Conservation (phyloP, 2,329 filamentous ascomycete species). For the Colletotrichum graminicola region DNA sequence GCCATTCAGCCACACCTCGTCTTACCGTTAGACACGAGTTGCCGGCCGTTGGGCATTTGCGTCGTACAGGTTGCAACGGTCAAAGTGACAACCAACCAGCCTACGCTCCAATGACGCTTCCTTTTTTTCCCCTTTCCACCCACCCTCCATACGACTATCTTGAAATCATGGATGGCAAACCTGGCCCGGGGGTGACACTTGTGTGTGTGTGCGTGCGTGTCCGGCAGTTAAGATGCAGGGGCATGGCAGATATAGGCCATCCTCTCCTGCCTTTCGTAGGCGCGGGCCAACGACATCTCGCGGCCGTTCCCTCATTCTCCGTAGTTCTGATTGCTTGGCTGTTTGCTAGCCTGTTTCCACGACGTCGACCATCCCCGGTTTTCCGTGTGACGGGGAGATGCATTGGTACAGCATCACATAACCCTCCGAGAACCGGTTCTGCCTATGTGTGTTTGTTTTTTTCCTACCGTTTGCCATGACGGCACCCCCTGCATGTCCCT, state of each 20-base stretch:
- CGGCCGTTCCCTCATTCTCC: background rate
- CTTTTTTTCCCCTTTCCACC: background rate
- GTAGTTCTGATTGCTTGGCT: background rate
- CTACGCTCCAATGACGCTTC: constrained; percentile 27
- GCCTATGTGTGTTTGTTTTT: background rate
- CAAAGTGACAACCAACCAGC: background rate
- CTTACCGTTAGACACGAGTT: constrained; percentile 2
- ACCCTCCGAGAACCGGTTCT: constrained; percentile 7
- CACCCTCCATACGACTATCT: background rate
- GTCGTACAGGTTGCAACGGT: background rate
- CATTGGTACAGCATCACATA: background rate
- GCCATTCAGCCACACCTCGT: constrained; percentile 27
- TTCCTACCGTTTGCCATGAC: background rate
- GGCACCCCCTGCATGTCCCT: background rate
- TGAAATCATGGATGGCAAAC: constrained; percentile 20
- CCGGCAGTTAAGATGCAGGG: constrained; percentile 42
- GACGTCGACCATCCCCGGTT: background rate
- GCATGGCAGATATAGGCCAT: constrained; percentile 32
- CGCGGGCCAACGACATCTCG: constrained; percentile 30
- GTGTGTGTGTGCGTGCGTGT: constrained; percentile 7
- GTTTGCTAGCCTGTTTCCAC: background rate
- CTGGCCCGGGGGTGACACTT: constrained; percentile 4
- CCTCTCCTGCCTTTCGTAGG: background rate
- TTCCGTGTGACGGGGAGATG: background rate
- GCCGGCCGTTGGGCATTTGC: background rate